A percentile compares a stretch with the other conserved stretches of the same genome.
These are phyloP conservation scores for Luzula sylvatica DNA, from an alignment of 176 grass and related monocot genomes.

Conservation along the genomic window DNA sequence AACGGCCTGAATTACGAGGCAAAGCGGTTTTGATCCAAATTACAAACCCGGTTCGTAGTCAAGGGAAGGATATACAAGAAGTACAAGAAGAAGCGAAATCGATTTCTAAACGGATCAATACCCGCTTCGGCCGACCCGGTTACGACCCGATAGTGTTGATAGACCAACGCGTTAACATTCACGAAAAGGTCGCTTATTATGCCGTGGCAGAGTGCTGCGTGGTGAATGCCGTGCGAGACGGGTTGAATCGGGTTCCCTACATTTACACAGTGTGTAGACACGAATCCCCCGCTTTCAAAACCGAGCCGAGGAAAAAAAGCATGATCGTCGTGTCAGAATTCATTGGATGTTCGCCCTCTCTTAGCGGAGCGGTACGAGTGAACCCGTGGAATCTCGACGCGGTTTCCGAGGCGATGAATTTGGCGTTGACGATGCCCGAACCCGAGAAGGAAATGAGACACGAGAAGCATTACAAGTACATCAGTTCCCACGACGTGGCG, in stretches of 20 bases:
- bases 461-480: slow-evolving; percentile 94
- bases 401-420: slow-evolving; percentile 68
- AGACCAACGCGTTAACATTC: slow-evolving; percentile 28
- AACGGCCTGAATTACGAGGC: slow-evolving; percentile 48
- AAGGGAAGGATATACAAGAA: slow-evolving; percentile 81
- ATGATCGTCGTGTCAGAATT: slow-evolving; percentile 82
- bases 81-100: slow-evolving; percentile 51
- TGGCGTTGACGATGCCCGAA: slow-evolving; percentile 46
- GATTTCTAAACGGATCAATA: slow-evolving; percentile 71
- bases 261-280: slow-evolving; percentile 89
- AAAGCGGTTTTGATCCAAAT: slow-evolving; percentile 74
- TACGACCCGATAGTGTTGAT: slow-evolving; percentile 65
- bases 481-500: slow-evolving; percentile 74
- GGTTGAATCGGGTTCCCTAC: slow-evolving; percentile 85
- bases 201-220: slow-evolving; percentile 73
- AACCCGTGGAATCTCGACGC: slow-evolving; percentile 91
- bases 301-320: slow-evolving; percentile 44
- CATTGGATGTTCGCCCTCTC: slow-evolving; percentile 81
- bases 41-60: slow-evolving; percentile 71
- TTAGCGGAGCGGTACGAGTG: slow-evolving; percentile 75
- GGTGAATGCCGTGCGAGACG: slow-evolving; percentile 73
- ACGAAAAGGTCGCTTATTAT: slow-evolving; percentile 83
- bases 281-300: slow-evolving; percentile 33
- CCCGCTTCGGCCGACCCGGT: slow-evolving; percentile 46
- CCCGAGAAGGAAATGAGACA: slow-evolving; percentile 75